These are phyloP conservation scores for Fraxinus nigra DNA, from an alignment of 305 asterid genomes.

Conservation along the genomic window DNA sequence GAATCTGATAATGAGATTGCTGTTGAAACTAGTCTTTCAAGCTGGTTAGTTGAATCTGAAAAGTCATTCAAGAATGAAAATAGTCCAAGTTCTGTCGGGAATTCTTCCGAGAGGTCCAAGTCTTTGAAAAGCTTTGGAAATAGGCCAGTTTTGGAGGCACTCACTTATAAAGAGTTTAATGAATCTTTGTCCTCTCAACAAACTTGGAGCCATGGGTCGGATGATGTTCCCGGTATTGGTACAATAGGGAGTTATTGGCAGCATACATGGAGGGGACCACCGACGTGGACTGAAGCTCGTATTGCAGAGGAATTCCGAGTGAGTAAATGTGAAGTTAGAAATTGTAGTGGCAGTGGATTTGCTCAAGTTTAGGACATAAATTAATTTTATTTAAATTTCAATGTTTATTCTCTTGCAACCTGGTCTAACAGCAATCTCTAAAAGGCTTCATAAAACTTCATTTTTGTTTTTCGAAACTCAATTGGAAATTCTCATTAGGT, in stretches of 20 bases:
- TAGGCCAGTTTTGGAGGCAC: constrained; percentile 38
- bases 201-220: constrained; percentile 6
- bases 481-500: not conserved
- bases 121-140: constrained; percentile 30
- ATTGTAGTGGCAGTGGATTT: not conserved
- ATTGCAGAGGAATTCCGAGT: constrained; percentile 4
- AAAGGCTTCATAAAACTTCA: not conserved
- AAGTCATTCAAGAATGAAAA: constrained; percentile 20
- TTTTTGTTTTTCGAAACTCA: not conserved
- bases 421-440: not conserved
- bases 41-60: constrained; percentile 51
- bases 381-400: not conserved
- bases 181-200: constrained; percentile 18
- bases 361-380: not conserved
- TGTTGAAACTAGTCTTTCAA: constrained; percentile 62
- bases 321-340: not conserved
- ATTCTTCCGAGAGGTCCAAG: constrained; percentile 36
- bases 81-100: constrained; percentile 28
- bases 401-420: not conserved
- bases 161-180: constrained; percentile 27
- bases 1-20: constrained; percentile 21
- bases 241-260: constrained; percentile 62
- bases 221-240: constrained; percentile 39
- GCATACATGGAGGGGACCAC: constrained; percentile 25
- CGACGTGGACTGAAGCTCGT: constrained; percentile 10